Conservation (phyloP, 169 alveolate species). For the Besnoitia besnoiti region DNA sequence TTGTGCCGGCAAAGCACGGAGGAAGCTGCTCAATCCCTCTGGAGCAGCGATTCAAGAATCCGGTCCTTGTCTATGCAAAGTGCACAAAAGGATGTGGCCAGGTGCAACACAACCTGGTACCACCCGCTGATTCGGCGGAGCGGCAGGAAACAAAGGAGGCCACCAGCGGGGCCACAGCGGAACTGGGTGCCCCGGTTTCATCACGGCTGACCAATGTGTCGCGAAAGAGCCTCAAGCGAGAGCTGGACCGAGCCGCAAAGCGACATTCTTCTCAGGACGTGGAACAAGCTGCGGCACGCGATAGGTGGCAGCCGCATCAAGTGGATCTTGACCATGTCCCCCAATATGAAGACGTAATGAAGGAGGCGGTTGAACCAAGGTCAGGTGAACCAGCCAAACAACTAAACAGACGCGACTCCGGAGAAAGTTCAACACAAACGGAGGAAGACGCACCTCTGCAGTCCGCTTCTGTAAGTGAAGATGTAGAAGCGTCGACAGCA, state of each 20-base stretch:
- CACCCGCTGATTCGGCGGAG: not conserved
- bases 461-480: too few species aligned
- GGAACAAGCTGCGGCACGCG: not conserved
- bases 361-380: not conserved
- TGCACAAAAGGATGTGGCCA: constrained; percentile 54
- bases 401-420: not conserved
- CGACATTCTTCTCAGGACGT: not conserved
- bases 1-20: constrained; percentile 39
- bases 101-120: not conserved
- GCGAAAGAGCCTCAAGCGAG: not conserved
- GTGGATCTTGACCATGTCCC: not conserved
- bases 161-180: not conserved
- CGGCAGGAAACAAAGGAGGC: not conserved
- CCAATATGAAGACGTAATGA: not conserved
- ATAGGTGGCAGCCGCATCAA: not conserved
- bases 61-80: constrained; percentile 20
- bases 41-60: not conserved
- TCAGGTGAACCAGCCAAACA: not conserved
- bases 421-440: not conserved
- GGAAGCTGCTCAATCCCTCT: constrained; percentile 53
- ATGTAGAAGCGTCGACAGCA: too few species aligned
- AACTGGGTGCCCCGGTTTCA: not conserved
- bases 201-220: constrained; percentile 6
- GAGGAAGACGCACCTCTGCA: not conserved
- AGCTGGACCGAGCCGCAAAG: not conserved